A percentile compares a stretch with the other conserved stretches of the same genome.
Evolutionary conservation across 345 rosid genomes (phyloP).

Genomic region (Lepidium didymum): DNA sequence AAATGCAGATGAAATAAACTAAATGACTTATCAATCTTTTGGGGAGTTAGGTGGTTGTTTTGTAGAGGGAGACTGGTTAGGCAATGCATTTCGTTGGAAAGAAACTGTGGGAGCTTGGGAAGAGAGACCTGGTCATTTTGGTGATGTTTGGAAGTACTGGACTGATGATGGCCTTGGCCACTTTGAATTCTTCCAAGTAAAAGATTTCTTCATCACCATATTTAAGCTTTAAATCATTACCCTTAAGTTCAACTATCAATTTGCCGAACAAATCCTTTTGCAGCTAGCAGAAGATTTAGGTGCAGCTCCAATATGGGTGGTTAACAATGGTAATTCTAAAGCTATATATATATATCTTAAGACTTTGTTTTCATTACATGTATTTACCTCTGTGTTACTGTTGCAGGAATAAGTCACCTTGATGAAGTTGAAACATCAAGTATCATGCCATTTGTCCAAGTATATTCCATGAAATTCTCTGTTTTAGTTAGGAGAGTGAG

Average conservation of each 20-base stretch:
- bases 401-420: slow-evolving; percentile 71
- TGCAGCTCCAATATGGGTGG: slow-evolving; percentile 79
- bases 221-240: not conserved
- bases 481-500: not conserved
- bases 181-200: slow-evolving; percentile 74
- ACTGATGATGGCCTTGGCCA: slow-evolving; percentile 88
- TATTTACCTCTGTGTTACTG: not conserved
- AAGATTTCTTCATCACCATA: slow-evolving; percentile 1
- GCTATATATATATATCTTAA: not conserved
- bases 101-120: slow-evolving; percentile 88
- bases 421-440: slow-evolving; percentile 58
- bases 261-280: slow-evolving; percentile 15
- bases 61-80: slow-evolving; percentile 80
- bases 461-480: slow-evolving; percentile 16
- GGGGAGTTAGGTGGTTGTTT: slow-evolving; percentile 69
- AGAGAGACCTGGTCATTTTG: slow-evolving; percentile 86
- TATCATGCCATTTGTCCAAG: slow-evolving; percentile 72
- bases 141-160: slow-evolving; percentile 93
- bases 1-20: not conserved
- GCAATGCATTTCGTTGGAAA: slow-evolving; percentile 92
- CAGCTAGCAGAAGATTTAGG: slow-evolving; percentile 83
- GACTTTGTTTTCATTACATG: not conserved
- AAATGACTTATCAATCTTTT: not conserved
- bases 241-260: not conserved
- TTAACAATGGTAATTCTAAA: slow-evolving; percentile 59